phyloP scores from a whole-genome alignment of 352 stramenopile species.

The Phytophthora foliorum region DNA sequence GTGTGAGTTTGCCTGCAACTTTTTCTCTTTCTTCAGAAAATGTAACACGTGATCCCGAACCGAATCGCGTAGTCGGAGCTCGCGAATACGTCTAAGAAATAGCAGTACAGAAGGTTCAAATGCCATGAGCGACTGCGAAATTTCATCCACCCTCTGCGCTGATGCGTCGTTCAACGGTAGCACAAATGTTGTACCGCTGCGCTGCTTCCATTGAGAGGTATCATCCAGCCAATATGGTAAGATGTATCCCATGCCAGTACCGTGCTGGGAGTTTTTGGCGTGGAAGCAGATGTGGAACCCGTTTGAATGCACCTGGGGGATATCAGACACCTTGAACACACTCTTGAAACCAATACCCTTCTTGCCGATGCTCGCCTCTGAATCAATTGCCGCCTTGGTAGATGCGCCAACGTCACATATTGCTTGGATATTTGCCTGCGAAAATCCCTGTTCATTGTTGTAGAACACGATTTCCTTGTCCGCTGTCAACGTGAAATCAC shows the following conservation, averaged over 20 bases:
- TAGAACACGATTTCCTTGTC: constrained; percentile 73
- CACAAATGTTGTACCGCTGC: constrained; percentile 76
- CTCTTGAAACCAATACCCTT: constrained; percentile 94
- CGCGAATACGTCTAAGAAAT: constrained; percentile 78
- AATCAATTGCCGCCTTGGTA: constrained; percentile 61
- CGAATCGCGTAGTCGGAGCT: constrained; percentile 65
- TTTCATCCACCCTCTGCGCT: constrained; percentile 51
- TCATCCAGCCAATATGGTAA: constrained; percentile 84
- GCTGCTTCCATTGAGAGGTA: constrained; percentile 45
- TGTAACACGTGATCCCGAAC: constrained; percentile 39
- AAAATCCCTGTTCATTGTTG: constrained; percentile 90
- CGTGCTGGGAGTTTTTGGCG: constrained; percentile 56
- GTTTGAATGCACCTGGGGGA: constrained; percentile 89
- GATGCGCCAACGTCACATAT: constrained; percentile 91
- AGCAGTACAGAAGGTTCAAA: constrained; percentile 86
- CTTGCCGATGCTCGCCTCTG: constrained; percentile 82
- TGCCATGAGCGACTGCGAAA: constrained; percentile 67
- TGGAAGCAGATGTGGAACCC: constrained; percentile 89
- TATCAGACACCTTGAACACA: constrained; percentile 91
- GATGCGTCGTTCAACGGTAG: constrained; percentile 75
- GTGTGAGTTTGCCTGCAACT: constrained; percentile 30
- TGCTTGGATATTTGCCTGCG: constrained; percentile 75
- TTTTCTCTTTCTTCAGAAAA: constrained; percentile 60
- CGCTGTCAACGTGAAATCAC: constrained; percentile 67
- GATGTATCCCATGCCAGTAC: constrained; percentile 77